phyloP scores from a whole-genome alignment of 164 flowering plant species.

The Kalanchoe fedtschenkoi region DNA sequence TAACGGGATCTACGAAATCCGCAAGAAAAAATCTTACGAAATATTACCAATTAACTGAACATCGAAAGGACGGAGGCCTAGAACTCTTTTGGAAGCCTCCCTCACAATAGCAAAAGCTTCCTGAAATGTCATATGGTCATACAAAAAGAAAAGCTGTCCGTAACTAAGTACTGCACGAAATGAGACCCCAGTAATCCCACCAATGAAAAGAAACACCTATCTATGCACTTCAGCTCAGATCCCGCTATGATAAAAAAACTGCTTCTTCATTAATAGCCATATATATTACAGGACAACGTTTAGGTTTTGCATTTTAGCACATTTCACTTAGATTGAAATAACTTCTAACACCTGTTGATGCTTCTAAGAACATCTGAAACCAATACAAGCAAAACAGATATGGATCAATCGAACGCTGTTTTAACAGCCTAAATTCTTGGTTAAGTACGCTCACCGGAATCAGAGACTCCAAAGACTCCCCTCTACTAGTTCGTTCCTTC shows the following conservation, averaged over 20 bases:
- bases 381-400: background rate
- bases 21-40: background rate
- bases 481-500: conserved; percentile 48
- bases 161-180: background rate
- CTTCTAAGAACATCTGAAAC: background rate
- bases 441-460: conserved; percentile 53
- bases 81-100: conserved; percentile 89
- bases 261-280: too few relatives aligned
- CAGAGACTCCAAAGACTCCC: conserved; percentile 73
- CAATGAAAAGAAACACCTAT: background rate
- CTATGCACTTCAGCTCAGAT: too few relatives aligned
- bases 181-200: background rate
- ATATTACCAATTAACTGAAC: conserved; percentile 79
- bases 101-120: conserved; percentile 97
- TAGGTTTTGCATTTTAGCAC: too few relatives aligned
- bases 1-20: background rate
- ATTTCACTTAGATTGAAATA: too few relatives aligned
- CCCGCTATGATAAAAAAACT: too few relatives aligned
- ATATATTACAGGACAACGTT: too few relatives aligned
- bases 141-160: background rate
- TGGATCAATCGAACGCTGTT: background rate
- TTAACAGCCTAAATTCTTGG: background rate
- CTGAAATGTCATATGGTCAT: conserved; percentile 31
- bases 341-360: background rate
- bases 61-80: conserved; percentile 97